Conservation (phyloP, 2,329 filamentous ascomycete species). For the Alternaria tenuissima region DNA sequence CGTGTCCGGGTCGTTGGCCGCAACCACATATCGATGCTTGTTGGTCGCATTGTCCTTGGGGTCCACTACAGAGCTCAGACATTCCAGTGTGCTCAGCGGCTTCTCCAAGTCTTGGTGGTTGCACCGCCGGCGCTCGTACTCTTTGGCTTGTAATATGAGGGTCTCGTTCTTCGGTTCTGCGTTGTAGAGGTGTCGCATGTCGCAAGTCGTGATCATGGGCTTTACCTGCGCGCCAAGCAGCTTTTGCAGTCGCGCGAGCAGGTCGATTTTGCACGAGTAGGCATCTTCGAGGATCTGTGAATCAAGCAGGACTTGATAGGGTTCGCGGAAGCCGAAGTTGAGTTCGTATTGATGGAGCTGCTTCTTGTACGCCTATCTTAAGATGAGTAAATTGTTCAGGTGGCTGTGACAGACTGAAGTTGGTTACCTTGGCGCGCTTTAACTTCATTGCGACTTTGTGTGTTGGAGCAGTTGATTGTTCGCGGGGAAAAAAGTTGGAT, state of each 20-base stretch:
- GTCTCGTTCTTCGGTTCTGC: conserved; percentile 61
- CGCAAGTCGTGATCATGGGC: conserved; percentile 84
- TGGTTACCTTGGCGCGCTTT: conserved; percentile 41
- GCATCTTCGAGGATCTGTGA: conserved; percentile 85
- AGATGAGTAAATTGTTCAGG: neutral
- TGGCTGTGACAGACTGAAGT: too few species aligned
- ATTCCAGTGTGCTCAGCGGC: conserved; percentile 74
- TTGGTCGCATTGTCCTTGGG: conserved; percentile 75
- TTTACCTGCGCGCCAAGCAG: conserved; percentile 90
- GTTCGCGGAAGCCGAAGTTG: conserved; percentile 88
- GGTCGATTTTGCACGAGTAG: conserved; percentile 83
- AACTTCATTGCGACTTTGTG: conserved; percentile 39
- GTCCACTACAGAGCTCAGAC: conserved; percentile 78
- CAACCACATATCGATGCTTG: conserved; percentile 81
- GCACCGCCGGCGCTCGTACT: conserved; percentile 77
- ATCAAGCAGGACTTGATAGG: conserved; percentile 83
- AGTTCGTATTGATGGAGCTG: conserved; percentile 92
- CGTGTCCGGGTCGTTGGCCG: conserved; percentile 73
- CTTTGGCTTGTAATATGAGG: conserved; percentile 79
- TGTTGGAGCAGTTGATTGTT: conserved; percentile 9
- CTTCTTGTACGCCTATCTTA: conserved; percentile 82
- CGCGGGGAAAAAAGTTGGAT: conserved; percentile 20
- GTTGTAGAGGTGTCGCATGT: conserved; percentile 79
- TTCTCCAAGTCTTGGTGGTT: conserved; percentile 79
- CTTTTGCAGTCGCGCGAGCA: conserved; percentile 77